Evolutionary conservation across 2,329 filamentous ascomycete genomes (phyloP), one percentile per base, ranked within the genome.

Genomic region (Exophiala calicioides): DNA sequence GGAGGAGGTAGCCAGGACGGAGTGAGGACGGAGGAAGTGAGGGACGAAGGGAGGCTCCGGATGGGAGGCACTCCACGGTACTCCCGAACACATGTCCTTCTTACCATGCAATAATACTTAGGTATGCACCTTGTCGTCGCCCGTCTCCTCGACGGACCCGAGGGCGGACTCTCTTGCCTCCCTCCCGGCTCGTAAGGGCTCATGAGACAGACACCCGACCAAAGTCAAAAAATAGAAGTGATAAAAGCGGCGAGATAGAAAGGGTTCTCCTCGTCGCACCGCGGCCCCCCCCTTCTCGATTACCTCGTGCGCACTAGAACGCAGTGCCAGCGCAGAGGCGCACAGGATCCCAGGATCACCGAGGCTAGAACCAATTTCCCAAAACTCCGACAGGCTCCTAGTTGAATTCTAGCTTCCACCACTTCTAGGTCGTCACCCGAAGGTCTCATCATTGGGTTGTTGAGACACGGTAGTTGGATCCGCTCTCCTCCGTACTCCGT

Each of bases 401-500:
- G 24, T n/a, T n/a, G n/a, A n/a, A n/a, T n/a, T 9, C 35, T 23
- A 21, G 15, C 15, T 38, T 41, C 26, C 5, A 26, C n/a, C 8
- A 26, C 6, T 24, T 35, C 39, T 43, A 40, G 37, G 23, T 23
- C 31, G 37, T n/a, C n/a, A n/a, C 20, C 20, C 34, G 29, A 33
- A 19, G 15, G 5, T 31, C n/a, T 5, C 24, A 18, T 15, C 23
- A n/a, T 23, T 41, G 35, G 30, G 33, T 19, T 12, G 12, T 19
- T 44, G 35, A 41, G 31, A 44, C 36, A 34, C 33, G 18, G 18
- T 24, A 10, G 13, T 41, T 12, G 32, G 24, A 40, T 21, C 10
- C 16, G 6, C 43, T 12, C 30, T 48, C 50, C 46, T 38, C 47
- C 38, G 48, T 52, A 55, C 46, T 38, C 47, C 38, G 48, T 52